Conservation (phyloP, 176 grass and related monocot genomes). For the Raddia guianensis region DNA sequence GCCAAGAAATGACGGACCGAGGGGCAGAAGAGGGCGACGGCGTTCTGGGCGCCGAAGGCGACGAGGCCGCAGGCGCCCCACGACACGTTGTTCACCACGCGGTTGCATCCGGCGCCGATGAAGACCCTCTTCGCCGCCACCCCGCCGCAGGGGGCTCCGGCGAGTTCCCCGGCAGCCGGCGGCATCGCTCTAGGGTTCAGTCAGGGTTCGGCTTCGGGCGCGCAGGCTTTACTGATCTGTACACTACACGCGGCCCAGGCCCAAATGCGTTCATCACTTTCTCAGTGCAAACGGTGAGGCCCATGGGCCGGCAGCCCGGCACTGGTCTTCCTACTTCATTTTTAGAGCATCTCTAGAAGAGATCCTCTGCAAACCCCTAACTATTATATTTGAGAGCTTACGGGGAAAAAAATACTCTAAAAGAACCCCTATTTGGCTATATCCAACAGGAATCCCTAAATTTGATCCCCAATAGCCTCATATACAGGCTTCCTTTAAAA, state of each 20-base stretch:
- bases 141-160: slow-evolving; percentile 9
- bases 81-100: slow-evolving; percentile 95
- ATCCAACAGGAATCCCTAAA: no score
- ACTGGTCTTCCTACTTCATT: no score
- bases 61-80: slow-evolving; percentile 83
- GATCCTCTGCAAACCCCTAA: no score
- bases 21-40: slow-evolving; percentile 85
- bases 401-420: no score
- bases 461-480: no score
- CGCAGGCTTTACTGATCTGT: not conserved
- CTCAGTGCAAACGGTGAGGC: not conserved
- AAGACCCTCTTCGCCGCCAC: slow-evolving; percentile 56
- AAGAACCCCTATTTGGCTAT: no score
- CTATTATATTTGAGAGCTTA: no score
- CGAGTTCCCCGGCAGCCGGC: slow-evolving; percentile 38
- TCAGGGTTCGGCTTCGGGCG: slow-evolving; percentile 6
- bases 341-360: no score
- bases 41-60: slow-evolving; percentile 93
- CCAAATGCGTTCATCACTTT: not conserved
- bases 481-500: no score
- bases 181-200: slow-evolving; percentile 44
- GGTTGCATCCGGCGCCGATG: slow-evolving; percentile 85
- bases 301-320: not conserved
- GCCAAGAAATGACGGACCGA: slow-evolving; percentile 36
- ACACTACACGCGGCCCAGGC: not conserved